A percentile compares a stretch with the other conserved stretches of the same genome.
phyloP scores from a whole-genome alignment of 805 yeast species.

The Candida boleticola region DNA sequence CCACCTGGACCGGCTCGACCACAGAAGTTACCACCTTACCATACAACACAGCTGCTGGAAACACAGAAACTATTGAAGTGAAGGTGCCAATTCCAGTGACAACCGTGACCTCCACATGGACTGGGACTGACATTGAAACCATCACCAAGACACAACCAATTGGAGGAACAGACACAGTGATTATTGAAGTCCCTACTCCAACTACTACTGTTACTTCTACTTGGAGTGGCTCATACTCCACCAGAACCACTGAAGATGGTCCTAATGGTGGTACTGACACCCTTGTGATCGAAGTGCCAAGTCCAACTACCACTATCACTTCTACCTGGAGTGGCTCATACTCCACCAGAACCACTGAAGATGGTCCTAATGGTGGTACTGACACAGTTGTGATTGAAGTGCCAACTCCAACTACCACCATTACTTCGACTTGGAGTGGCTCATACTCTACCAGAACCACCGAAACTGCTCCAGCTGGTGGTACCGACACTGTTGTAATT shows the following conservation, averaged over 20 bases:
- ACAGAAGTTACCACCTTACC: conserved; percentile 20
- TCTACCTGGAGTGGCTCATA: conserved; percentile 9
- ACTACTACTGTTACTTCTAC: conserved; percentile 6
- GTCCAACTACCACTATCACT: conserved; percentile 9
- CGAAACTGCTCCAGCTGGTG: conserved; percentile 1
- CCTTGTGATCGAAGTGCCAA: not conserved
- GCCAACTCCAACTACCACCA: conserved; percentile 11
- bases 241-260: conserved; percentile 9
- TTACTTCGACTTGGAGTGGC: conserved; percentile 11
- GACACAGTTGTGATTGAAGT: conserved; percentile 15
- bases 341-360: not conserved
- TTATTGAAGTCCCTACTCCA: conserved; percentile 2
- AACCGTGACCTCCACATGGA: conserved; percentile 11
- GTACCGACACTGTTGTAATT: conserved; percentile 12
- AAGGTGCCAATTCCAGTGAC: conserved; percentile 18
- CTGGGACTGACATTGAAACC: conserved; percentile 7
- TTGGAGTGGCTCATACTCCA: conserved; percentile 11
- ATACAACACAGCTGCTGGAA: conserved; percentile 9
- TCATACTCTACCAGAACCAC: conserved; percentile 8
- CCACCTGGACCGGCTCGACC: conserved; percentile 20
- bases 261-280: not conserved
- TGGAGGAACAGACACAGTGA: conserved; percentile 4
- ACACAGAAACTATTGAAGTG: conserved; percentile 22
- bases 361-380: conserved; percentile 9
- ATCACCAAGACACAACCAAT: not conserved